A percentile compares a stretch with the other conserved stretches of the same genome.
Conservation (phyloP, 305 asterid genomes). For the Solanum hybrid region DNA sequence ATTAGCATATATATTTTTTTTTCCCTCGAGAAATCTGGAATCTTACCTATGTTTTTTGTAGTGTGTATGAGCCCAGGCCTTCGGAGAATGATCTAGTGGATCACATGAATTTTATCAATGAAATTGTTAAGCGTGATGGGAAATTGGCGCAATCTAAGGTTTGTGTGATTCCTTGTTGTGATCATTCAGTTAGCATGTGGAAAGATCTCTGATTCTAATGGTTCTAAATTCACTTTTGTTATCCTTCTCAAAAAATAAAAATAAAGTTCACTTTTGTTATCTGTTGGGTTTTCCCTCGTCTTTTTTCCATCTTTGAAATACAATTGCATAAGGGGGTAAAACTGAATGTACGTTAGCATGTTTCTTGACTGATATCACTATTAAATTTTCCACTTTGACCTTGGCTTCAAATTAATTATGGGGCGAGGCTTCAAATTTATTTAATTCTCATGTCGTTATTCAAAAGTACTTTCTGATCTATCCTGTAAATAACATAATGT, state of each 20-base stretch:
- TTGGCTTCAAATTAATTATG: background rate
- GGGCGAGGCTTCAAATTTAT: background rate
- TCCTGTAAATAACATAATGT: background rate
- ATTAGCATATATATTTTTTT: background rate
- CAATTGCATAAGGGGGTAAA: background rate
- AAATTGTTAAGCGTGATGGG: constrained; percentile 52
- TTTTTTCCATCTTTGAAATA: background rate
- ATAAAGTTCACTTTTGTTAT: background rate
- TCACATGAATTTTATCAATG: constrained; percentile 46
- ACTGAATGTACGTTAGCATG: background rate
- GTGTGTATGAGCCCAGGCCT: constrained; percentile 58
- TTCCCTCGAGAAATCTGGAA: background rate
- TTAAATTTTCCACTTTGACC: background rate
- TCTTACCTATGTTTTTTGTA: constrained; percentile 15
- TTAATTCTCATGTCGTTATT: background rate
- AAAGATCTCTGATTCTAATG: background rate
- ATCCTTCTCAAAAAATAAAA: background rate
- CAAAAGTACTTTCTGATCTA: background rate
- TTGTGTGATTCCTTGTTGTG: constrained; percentile 8
- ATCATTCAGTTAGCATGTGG: background rate
- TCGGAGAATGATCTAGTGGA: constrained; percentile 56
- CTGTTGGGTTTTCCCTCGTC: background rate
- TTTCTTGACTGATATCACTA: background rate
- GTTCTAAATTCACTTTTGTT: background rate
- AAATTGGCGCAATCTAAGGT: constrained; percentile 65